These are phyloP conservation scores for Apiospora arundinis DNA, from an alignment of 2,329 filamentous ascomycete genomes.

Conservation along the genomic window DNA sequence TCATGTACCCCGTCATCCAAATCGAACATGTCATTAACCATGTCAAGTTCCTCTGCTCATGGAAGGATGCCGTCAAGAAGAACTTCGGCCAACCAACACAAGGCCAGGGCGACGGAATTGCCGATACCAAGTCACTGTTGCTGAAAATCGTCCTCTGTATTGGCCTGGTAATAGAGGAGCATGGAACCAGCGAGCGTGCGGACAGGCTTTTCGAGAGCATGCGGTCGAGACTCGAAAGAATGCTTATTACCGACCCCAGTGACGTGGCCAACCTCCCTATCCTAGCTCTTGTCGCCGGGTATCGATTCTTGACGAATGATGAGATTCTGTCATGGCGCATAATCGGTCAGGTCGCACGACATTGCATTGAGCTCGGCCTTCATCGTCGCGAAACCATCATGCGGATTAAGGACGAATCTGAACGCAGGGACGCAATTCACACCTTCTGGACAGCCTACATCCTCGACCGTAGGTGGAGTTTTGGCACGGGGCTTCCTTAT, in stretches of 20 bases:
- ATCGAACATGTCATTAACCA: constrained; percentile 75
- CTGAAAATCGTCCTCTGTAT: constrained; percentile 86
- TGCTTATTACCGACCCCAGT: constrained; percentile 61
- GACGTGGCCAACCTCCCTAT: constrained; percentile 56
- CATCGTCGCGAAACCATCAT: constrained; percentile 78
- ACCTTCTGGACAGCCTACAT: constrained; percentile 90
- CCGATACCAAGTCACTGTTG: constrained; percentile 65
- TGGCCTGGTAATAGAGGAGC: constrained; percentile 77
- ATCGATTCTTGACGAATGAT: constrained; percentile 85
- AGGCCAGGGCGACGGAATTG: constrained; percentile 46
- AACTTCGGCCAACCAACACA: constrained; percentile 39
- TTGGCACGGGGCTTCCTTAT: constrained; percentile 88
- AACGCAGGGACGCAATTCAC: constrained; percentile 70
- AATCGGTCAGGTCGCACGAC: constrained; percentile 80
- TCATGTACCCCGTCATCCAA: constrained; percentile 89
- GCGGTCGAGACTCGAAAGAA: constrained; percentile 72
- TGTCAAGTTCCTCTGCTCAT: constrained; percentile 71
- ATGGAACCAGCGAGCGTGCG: constrained; percentile 79
- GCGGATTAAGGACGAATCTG: constrained; percentile 71
- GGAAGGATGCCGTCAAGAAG: constrained; percentile 64
- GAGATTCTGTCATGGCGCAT: constrained; percentile 87
- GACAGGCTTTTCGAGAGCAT: constrained; percentile 78
- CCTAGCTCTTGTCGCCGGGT: constrained; percentile 61
- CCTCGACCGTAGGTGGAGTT: constrained; percentile 85
- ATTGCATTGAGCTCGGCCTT: constrained; percentile 83